Conservation (phyloP, 805 yeast genomes). For the Wickerhamomyces canadensis region DNA sequence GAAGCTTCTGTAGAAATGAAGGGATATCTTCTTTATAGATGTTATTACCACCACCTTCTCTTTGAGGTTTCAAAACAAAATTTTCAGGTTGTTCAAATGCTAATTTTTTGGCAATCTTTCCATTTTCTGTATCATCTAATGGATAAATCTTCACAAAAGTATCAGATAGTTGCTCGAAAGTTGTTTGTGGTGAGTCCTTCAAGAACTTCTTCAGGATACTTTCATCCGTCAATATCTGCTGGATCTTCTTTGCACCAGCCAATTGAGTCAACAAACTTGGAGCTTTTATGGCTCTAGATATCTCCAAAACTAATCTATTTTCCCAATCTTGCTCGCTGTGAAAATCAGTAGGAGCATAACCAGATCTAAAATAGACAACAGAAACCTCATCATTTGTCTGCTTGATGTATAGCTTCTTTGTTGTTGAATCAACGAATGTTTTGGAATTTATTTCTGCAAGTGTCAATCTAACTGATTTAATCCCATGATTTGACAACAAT, state of each 20-base stretch:
- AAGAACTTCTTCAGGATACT: slow-evolving; percentile 43
- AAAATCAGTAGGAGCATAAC: slow-evolving; percentile 83
- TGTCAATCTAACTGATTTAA: slow-evolving; percentile 62
- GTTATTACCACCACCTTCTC: slow-evolving; percentile 99
- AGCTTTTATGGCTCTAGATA: slow-evolving; percentile 78
- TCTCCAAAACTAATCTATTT: slow-evolving; percentile 67
- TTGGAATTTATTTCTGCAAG: slow-evolving; percentile 49
- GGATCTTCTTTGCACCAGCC: slow-evolving; percentile 91
- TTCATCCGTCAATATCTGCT: slow-evolving; percentile 72
- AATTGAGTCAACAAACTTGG: slow-evolving; percentile 87
- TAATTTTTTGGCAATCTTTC: slow-evolving; percentile 53
- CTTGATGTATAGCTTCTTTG: slow-evolving; percentile 45
- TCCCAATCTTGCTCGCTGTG: slow-evolving; percentile 65
- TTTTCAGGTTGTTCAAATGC: slow-evolving; percentile 64
- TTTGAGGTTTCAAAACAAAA: slow-evolving; percentile 90
- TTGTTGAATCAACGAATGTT: slow-evolving; percentile 33
- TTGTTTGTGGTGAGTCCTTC: slow-evolving; percentile 24
- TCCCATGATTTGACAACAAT: slow-evolving; percentile 47
- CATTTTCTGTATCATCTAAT: slow-evolving; percentile 63
- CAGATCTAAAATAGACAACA: slow-evolving; percentile 86
- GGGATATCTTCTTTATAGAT: slow-evolving; percentile 87
- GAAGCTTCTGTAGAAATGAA: slow-evolving; percentile 49
- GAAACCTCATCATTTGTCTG: slow-evolving; percentile 67
- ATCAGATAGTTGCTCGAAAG: slow-evolving; percentile 27
- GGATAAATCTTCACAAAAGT: slow-evolving; percentile 91